phyloP scores from a whole-genome alignment of 2,329 filamentous ascomycete species.

The Fusarium neocosmosporiellum region DNA sequence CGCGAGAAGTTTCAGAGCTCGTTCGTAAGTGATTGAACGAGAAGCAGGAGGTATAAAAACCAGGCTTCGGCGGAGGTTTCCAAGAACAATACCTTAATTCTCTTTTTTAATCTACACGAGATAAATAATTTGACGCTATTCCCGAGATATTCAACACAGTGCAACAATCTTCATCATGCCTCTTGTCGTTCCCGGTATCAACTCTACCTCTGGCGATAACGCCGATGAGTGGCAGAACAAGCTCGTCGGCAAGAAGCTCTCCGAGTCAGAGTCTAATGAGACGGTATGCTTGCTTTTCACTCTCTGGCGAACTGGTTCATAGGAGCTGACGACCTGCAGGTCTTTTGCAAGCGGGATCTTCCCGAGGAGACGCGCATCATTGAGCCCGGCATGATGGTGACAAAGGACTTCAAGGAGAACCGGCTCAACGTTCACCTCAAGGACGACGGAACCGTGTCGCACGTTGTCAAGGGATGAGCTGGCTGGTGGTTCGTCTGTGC shows the following conservation, averaged over 20 bases:
- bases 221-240: slow-evolving; percentile 71
- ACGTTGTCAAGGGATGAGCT: slow-evolving; percentile 65
- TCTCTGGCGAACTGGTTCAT: neutral
- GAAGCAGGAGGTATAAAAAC: neutral
- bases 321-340: slow-evolving; percentile 50
- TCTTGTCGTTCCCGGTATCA: slow-evolving; percentile 72
- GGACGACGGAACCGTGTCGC: slow-evolving; percentile 69
- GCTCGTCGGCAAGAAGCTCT: slow-evolving; percentile 72
- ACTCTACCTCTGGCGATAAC: slow-evolving; percentile 56
- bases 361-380: slow-evolving; percentile 68
- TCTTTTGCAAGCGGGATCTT: slow-evolving; percentile 70
- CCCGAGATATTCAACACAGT: neutral
- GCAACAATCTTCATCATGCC: slow-evolving; percentile 61
- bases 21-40: slow-evolving; percentile 6
- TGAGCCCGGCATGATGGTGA: slow-evolving; percentile 66
- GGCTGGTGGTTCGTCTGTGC: neutral
- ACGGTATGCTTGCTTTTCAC: slow-evolving; percentile 55
- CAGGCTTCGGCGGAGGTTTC: neutral
- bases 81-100: neutral
- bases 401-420: slow-evolving; percentile 65
- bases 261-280: slow-evolving; percentile 61
- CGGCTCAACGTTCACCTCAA: slow-evolving; percentile 70
- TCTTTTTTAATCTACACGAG: neutral
- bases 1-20: slow-evolving; percentile 8
- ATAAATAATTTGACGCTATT: neutral